Percentiles rank a stretch among this genome's conserved stretches.
Evolutionary conservation across 2,329 filamentous ascomycete genomes (phyloP).

Genomic region (Myriosclerotinia curreyana): DNA sequence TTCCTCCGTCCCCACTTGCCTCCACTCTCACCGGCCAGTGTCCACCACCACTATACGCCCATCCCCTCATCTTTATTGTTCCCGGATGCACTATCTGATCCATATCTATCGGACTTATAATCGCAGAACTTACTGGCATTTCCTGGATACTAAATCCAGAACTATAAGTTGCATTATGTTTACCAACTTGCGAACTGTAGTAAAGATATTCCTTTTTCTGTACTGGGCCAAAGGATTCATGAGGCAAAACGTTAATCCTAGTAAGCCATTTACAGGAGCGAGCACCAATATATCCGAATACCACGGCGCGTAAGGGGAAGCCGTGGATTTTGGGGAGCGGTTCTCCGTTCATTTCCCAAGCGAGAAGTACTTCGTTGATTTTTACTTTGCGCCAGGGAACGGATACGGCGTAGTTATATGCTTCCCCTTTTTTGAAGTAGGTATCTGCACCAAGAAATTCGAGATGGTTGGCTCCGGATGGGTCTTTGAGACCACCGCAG

Average conservation of each 20-base stretch:
- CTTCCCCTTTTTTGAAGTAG: slow-evolving; percentile 64
- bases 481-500: slow-evolving; percentile 57
- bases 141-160: slow-evolving; percentile 64
- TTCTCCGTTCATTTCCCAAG: slow-evolving; percentile 65
- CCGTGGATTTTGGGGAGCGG: slow-evolving; percentile 64
- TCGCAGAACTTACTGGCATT: slow-evolving; percentile 65
- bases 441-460: slow-evolving; percentile 70
- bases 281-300: slow-evolving; percentile 64
- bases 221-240: slow-evolving; percentile 55
- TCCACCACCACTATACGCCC: slow-evolving; percentile 67
- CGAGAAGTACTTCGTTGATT: slow-evolving; percentile 61
- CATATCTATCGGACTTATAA: slow-evolving; percentile 56
- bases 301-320: slow-evolving; percentile 59
- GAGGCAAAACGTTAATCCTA: slow-evolving; percentile 57
- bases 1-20: slow-evolving; percentile 60
- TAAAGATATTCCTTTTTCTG: slow-evolving; percentile 65
- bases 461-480: slow-evolving; percentile 55
- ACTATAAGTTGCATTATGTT: slow-evolving; percentile 59
- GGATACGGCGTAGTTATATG: slow-evolving; percentile 64
- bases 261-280: slow-evolving; percentile 68
- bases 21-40: slow-evolving; percentile 66
- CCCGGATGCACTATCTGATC: slow-evolving; percentile 35
- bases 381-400: slow-evolving; percentile 68
- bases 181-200: slow-evolving; percentile 64
- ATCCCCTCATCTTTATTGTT: slow-evolving; percentile 50